A percentile compares a stretch with the other conserved stretches of the same genome.
These are phyloP conservation scores for Boechera retrofracta DNA, from an alignment of 345 rosid genomes.

Conservation along the genomic window DNA sequence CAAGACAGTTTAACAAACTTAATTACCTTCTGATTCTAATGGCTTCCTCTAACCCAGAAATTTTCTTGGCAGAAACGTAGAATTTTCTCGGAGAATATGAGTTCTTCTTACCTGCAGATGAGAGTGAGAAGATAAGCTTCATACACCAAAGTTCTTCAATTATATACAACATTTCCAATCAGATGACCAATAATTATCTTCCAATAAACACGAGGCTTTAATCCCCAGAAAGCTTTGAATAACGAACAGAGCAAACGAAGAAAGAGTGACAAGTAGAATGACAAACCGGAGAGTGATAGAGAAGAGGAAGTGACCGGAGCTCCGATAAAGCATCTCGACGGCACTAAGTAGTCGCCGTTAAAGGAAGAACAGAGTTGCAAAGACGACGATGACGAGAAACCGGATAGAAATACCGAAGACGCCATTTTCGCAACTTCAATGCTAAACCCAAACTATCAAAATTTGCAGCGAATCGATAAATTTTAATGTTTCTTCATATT, in stretches of 20 bases:
- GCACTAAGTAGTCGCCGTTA: slow-evolving; percentile 38
- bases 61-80: slow-evolving; percentile 54
- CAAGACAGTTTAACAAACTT: neutral
- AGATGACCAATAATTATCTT: neutral
- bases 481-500: neutral
- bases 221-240: neutral
- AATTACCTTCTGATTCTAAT: slow-evolving; percentile 70
- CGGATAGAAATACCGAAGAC: slow-evolving; percentile 52
- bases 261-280: slow-evolving; percentile 16
- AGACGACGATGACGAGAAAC: slow-evolving; percentile 42
- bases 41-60: slow-evolving; percentile 73
- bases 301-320: slow-evolving; percentile 51
- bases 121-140: neutral
- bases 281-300: slow-evolving; percentile 50
- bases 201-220: neutral
- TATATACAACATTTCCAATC: neutral
- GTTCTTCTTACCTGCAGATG: slow-evolving; percentile 46
- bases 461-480: slow-evolving; percentile 2
- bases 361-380: slow-evolving; percentile 45
- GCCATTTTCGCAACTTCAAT: slow-evolving; percentile 50
- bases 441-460: slow-evolving; percentile 27
- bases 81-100: slow-evolving; percentile 36
- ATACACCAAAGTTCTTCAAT: neutral
- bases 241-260: slow-evolving; percentile 6
- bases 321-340: slow-evolving; percentile 48